Percentiles rank a stretch among this genome's conserved stretches.
Evolutionary conservation across 257 asterid genomes (phyloP).

Genomic region (Mitragyna speciosa): DNA sequence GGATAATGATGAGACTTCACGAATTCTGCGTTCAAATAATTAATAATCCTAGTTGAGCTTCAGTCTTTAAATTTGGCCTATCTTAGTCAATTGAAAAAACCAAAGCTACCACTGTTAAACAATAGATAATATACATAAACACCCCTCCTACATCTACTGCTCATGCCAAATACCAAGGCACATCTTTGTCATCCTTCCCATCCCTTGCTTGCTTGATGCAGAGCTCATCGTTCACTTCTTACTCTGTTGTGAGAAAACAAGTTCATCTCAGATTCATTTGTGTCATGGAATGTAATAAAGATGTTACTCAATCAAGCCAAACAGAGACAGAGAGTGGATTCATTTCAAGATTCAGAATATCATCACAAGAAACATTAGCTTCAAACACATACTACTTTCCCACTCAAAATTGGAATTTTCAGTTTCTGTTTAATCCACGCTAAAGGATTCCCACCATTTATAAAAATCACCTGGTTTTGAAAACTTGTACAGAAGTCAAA

Average conservation of each 20-base stretch:
- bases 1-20: not conserved
- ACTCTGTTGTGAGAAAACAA: not conserved
- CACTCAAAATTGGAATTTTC: not conserved
- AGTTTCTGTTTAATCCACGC: not conserved
- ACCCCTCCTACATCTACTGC: not conserved
- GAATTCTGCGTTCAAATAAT: not conserved
- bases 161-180: not conserved
- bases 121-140: not conserved
- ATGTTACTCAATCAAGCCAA: not conserved
- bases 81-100: not conserved
- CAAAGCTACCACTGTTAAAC: not conserved
- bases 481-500: no score
- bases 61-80: not conserved
- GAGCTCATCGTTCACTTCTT: not conserved
- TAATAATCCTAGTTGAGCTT: not conserved
- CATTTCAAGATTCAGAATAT: not conserved
- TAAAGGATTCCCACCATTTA: not conserved
- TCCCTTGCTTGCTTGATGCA: not conserved
- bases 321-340: not conserved
- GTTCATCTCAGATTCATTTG: not conserved
- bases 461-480: not conserved
- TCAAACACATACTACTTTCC: not conserved
- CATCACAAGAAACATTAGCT: not conserved
- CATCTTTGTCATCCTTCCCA: not conserved
- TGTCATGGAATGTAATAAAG: not conserved